These are phyloP conservation scores for Rhododendron griersonianum DNA, from an alignment of 148 eudicot species.

Conservation along the genomic window DNA sequence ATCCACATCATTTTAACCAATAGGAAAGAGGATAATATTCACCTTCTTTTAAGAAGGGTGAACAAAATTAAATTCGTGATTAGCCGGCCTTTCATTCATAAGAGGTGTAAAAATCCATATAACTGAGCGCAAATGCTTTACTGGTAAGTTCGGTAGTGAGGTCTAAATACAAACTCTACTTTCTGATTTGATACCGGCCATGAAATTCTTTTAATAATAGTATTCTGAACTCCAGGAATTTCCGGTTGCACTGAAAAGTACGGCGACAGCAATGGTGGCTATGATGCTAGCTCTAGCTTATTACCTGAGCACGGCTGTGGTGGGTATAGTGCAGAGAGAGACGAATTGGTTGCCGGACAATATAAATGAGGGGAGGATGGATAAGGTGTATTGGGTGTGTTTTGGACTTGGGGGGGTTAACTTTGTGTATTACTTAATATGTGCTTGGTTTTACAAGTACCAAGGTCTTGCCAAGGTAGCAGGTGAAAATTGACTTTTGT, in stretches of 20 bases:
- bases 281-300: conserved; percentile 25
- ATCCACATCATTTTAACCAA: no score
- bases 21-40: no score
- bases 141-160: background rate
- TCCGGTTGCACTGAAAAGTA: conserved; percentile 27
- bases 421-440: conserved; percentile 28
- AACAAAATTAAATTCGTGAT: no score
- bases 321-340: conserved; percentile 18
- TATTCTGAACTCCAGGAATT: conserved; percentile 20
- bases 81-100: background rate
- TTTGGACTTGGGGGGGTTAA: conserved; percentile 21
- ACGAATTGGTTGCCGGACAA: conserved; percentile 33
- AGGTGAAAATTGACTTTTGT: background rate
- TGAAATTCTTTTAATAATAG: background rate
- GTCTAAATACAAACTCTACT: background rate
- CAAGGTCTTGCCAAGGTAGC: conserved; percentile 11
- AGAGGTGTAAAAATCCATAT: background rate
- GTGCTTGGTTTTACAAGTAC: conserved; percentile 29
- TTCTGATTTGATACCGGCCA: background rate
- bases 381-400: conserved; percentile 35
- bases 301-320: conserved; percentile 32
- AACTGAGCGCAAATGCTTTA: background rate
- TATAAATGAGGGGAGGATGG: conserved; percentile 33
- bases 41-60: no score
- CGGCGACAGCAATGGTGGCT: conserved; percentile 32